Conservation (phyloP, 495 filamentous ascomycete species). For the Penicillium maclennaniae region DNA sequence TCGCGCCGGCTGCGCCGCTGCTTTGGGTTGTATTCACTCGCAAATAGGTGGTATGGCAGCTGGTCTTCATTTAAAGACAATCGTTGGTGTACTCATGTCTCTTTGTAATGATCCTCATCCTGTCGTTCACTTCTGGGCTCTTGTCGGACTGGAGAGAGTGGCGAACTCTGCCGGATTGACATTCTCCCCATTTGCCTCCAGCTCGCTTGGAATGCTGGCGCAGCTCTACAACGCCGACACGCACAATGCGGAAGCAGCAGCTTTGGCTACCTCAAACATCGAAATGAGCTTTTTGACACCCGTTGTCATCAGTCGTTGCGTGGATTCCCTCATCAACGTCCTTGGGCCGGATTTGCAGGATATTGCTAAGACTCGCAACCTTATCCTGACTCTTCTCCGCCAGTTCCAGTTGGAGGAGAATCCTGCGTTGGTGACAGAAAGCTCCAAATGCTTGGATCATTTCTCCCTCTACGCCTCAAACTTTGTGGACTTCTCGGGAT, state of each 20-base stretch:
- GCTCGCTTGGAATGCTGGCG: conserved; percentile 86
- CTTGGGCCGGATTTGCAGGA: conserved; percentile 94
- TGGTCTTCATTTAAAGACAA: conserved; percentile 93
- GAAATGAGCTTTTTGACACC: conserved; percentile 78
- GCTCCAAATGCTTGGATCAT: conserved; percentile 82
- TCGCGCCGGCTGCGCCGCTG: conserved; percentile 89
- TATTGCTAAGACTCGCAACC: conserved; percentile 80
- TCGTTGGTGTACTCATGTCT: conserved; percentile 91
- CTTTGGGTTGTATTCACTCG: conserved; percentile 87
- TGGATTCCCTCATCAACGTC: conserved; percentile 95
- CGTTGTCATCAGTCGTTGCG: conserved; percentile 76
- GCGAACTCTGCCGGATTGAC: conserved; percentile 90
- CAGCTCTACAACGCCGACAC: conserved; percentile 89
- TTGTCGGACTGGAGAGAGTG: conserved; percentile 82
- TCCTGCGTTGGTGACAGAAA: conserved; percentile 66
- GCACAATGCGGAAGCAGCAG: conserved; percentile 79
- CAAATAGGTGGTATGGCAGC: conserved; percentile 98
- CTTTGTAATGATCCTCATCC: conserved; percentile 95
- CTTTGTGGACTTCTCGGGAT: conserved; percentile 75
- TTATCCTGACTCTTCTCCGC: conserved; percentile 80
- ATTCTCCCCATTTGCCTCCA: conserved; percentile 84
- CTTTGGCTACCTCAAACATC: conserved; percentile 78
- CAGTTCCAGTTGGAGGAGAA: conserved; percentile 81
- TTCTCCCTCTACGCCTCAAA: conserved; percentile 87
- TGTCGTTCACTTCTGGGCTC: conserved; percentile 90